These are phyloP conservation scores for Geotrichum histeridarum DNA, from an alignment of 1,139 yeast genomes.

Conservation along the genomic window DNA sequence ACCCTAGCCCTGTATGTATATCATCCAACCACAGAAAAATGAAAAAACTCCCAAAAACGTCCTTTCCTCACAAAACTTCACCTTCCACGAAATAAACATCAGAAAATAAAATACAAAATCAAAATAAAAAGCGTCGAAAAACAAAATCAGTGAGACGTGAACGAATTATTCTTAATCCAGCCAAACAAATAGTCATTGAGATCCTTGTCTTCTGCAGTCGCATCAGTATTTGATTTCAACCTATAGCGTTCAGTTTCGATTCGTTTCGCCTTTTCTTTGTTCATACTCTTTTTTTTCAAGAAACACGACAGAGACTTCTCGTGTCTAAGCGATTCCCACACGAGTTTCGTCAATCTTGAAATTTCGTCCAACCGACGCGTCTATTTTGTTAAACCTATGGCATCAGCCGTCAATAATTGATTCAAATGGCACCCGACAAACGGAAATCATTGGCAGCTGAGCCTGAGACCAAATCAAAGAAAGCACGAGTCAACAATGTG, in stretches of 20 bases:
- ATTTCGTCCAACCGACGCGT: too few species aligned
- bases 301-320: too few species aligned
- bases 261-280: too few species aligned
- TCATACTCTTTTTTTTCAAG: too few species aligned
- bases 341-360: too few species aligned
- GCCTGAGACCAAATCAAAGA: neutral
- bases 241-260: too few species aligned
- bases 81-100: neutral
- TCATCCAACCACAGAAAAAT: neutral
- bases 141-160: neutral
- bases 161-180: neutral
- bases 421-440: constrained; percentile 2
- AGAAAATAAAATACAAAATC: neutral
- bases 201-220: too few species aligned
- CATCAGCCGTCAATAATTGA: too few species aligned
- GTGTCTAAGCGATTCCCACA: too few species aligned
- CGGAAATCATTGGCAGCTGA: neutral
- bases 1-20: neutral
- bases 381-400: too few species aligned
- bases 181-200: neutral
- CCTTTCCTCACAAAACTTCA: neutral
- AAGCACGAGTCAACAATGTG: neutral
- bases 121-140: neutral
- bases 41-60: neutral
- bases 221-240: too few species aligned